These are phyloP conservation scores for Trametes sanguinea DNA, from an alignment of 768 basidiomycete genomes.

Conservation along the genomic window DNA sequence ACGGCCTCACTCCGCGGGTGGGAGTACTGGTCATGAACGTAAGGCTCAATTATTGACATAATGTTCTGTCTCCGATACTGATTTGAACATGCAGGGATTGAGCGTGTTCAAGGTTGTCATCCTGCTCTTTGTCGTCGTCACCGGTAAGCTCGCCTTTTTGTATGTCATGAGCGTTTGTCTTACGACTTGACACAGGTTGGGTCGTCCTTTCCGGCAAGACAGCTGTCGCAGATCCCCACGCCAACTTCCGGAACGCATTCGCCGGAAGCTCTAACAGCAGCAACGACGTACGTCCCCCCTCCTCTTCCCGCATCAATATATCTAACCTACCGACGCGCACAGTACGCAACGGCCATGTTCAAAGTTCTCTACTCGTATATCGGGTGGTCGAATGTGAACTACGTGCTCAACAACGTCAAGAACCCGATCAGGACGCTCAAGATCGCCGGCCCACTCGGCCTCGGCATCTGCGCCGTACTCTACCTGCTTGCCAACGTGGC, in stretches of 20 bases:
- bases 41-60: background rate
- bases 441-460: constrained; percentile 59
- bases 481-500: constrained; percentile 61
- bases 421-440: constrained; percentile 61
- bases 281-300: constrained; percentile 40
- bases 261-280: constrained; percentile 53
- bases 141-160: constrained; percentile 33
- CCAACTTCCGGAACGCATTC: constrained; percentile 60
- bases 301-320: background rate
- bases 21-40: constrained; percentile 63
- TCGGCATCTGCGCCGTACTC: constrained; percentile 51
- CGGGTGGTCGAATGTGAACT: constrained; percentile 60
- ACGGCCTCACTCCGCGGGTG: background rate
- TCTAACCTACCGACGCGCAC: background rate
- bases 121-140: constrained; percentile 53
- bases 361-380: constrained; percentile 51
- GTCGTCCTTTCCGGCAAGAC: constrained; percentile 61
- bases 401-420: constrained; percentile 61
- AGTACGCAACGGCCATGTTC: constrained; percentile 64
- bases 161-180: background rate
- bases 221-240: constrained; percentile 52
- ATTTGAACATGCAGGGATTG: constrained; percentile 37
- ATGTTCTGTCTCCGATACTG: background rate
- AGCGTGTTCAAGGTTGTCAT: constrained; percentile 56
- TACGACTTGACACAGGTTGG: constrained; percentile 40